phyloP scores from a whole-genome alignment of 2,329 filamentous ascomycete genomes.

The Monosporascus sp. region DNA sequence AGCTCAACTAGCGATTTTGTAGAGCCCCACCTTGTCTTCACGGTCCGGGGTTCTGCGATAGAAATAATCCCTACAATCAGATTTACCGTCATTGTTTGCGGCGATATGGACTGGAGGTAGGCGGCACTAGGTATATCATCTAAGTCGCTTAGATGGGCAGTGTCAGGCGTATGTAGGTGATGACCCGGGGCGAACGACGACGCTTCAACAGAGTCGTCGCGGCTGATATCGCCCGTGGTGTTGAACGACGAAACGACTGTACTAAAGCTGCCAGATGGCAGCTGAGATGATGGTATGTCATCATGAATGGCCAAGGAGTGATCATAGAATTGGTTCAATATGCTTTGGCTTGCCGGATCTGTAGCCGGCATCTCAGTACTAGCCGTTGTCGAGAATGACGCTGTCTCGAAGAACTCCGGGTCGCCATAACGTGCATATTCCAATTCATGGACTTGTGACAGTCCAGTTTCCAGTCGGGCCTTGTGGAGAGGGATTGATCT shows the following conservation, averaged over 20 bases:
- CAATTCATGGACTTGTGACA: slow-evolving; percentile 44
- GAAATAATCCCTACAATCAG: slow-evolving; percentile 76
- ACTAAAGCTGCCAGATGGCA: slow-evolving; percentile 29
- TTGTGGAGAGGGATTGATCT: slow-evolving; percentile 45
- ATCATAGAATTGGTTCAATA: slow-evolving; percentile 65
- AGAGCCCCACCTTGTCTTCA: slow-evolving; percentile 60
- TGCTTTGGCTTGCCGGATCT: slow-evolving; percentile 29
- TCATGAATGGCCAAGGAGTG: slow-evolving; percentile 70
- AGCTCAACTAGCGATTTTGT: slow-evolving; percentile 67
- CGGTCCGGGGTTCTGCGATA: slow-evolving; percentile 58
- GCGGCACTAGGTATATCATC: slow-evolving; percentile 62
- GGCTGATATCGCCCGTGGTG: slow-evolving; percentile 24
- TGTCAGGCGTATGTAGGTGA: slow-evolving; percentile 18
- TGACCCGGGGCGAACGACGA: slow-evolving; percentile 11
- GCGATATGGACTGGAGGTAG: slow-evolving; percentile 61
- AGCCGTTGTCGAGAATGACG: slow-evolving; percentile 30
- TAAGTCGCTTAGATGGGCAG: slow-evolving; percentile 54
- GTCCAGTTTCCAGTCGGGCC: slow-evolving; percentile 42
- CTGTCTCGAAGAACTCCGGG: slow-evolving; percentile 43
- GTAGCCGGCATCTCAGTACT: slow-evolving; percentile 14
- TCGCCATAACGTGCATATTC: slow-evolving; percentile 23
- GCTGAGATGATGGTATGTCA: slow-evolving; percentile 57
- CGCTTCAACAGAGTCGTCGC: slow-evolving; percentile 25
- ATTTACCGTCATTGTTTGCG: slow-evolving; percentile 78
- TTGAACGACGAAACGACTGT: slow-evolving; percentile 31